Evolutionary conservation across 192 early-diverging fungal species (phyloP).

Genomic region (Cetraspora pellucida): DNA sequence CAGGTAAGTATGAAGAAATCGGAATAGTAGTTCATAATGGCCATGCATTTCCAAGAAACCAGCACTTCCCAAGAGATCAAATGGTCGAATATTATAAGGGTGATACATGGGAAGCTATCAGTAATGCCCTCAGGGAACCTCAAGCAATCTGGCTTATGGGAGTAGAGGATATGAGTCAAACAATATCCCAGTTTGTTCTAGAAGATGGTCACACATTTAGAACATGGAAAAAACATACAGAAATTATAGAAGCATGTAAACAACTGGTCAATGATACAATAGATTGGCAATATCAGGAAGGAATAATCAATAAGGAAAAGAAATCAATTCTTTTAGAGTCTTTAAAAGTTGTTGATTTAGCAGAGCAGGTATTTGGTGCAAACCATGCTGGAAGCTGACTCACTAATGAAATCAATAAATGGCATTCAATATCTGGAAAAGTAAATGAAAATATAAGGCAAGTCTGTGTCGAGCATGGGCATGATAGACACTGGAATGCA

Average conservation of each 20-base stretch:
- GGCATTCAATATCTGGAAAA: neutral
- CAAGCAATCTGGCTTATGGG: conserved; percentile 27
- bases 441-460: conserved; percentile 25
- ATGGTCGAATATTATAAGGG: conserved; percentile 25
- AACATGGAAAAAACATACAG: conserved; percentile 22
- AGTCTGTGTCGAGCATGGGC: conserved; percentile 11
- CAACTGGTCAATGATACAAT: conserved; percentile 7
- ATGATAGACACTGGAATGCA: conserved; percentile 5
- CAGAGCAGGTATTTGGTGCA: conserved; percentile 28
- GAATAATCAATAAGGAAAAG: conserved; percentile 21
- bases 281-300: conserved; percentile 22
- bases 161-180: conserved; percentile 4
- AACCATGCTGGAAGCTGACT: conserved; percentile 9
- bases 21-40: conserved; percentile 15
- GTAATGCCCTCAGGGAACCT: conserved; percentile 20
- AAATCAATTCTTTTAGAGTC: neutral
- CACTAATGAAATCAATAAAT: conserved; percentile 14
- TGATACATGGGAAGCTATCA: conserved; percentile 5
- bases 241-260: conserved; percentile 24
- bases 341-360: conserved; percentile 27
- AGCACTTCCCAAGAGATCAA: conserved; percentile 21
- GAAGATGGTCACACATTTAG: conserved; percentile 30
- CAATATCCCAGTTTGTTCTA: conserved; percentile 20
- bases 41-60: conserved; percentile 17
- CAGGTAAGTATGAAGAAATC: conserved; percentile 2